Base-by-base conservation (phyloP, 1,139 yeast species). In the Candida glucosophila region DNA sequence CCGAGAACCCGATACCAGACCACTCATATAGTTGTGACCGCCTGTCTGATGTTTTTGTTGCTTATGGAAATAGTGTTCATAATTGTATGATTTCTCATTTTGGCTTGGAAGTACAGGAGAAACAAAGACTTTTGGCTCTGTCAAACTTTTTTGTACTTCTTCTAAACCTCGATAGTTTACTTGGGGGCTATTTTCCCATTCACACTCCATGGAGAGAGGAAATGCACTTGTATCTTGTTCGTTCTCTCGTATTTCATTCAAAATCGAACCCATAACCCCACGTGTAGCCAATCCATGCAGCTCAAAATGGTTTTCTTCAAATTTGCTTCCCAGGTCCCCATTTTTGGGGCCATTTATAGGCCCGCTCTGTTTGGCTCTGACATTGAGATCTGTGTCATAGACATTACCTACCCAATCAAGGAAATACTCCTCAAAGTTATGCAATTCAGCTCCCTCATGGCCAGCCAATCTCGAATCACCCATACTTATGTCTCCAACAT, bases 81-180 rank as follows among this genome's bases (percentile, higher is more conserved):
- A 55, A 30, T 64, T 62, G 39, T 50, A 63, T 7, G 63, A 57
- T 30, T 51, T 54, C 20, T 58, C 66, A 35, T 62, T 61, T 33
- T 64, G 71, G 23, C 67, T 55, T 2, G 68, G 69, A 21, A 63
- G 46, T 10, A 63, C 51, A 2, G 69, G 71, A 18, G 64, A 57
- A 20, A 47, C 48, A 26, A 60, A 48, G 28, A 42, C 35, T 18
- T 33, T 32, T n/a, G 29, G 24, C 9, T 27, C 22, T 5, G 33
- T 28, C n/a, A n/a, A n/a, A n/a, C 29, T n/a, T 25, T 30, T 13
- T 21, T 26, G 6, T 13, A 23, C 5, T 25, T 15, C 32, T 11
- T 30, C 20, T 41, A 43, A 24, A 43, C 45, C 15, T 42, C 45
- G 9, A 56, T 51, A 11, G 48, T 27, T 34, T 53, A 32, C 27